Evolutionary conservation across 1,139 yeast genomes (phyloP).

Genomic region (Debaryomyces psychrophilus): DNA sequence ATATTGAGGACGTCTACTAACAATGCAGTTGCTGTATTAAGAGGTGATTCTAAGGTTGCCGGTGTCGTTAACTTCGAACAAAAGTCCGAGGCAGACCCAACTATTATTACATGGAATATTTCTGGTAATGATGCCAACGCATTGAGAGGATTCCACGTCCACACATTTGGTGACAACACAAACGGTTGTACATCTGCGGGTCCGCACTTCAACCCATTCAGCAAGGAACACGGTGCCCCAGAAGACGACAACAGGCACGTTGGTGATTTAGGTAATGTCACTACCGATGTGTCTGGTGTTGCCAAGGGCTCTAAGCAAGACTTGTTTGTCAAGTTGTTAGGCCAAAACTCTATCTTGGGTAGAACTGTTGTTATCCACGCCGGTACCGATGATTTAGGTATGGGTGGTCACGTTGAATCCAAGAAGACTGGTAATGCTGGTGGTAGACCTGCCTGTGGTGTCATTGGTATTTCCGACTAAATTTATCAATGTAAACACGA

Average conservation of each 20-base stretch:
- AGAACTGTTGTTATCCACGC: constrained; percentile 96
- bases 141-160: constrained; percentile 95
- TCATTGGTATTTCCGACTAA: constrained; percentile 74
- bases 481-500: constrained; percentile 1
- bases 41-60: constrained; percentile 89
- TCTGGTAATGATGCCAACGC: constrained; percentile 86
- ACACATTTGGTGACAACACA: constrained; percentile 97
- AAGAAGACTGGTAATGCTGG: constrained; percentile 98
- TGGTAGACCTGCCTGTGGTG: constrained; percentile 99
- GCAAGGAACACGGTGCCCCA: constrained; percentile 93
- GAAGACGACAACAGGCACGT: constrained; percentile 88
- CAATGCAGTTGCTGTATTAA: constrained; percentile 83
- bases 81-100: constrained; percentile 73
- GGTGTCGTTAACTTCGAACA: constrained; percentile 91
- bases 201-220: constrained; percentile 96
- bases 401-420: constrained; percentile 93
- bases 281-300: constrained; percentile 82
- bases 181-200: constrained; percentile 99
- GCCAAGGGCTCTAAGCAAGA: constrained; percentile 91
- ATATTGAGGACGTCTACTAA: constrained; percentile 4
- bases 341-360: constrained; percentile 85
- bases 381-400: constrained; percentile 94
- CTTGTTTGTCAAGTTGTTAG: constrained; percentile 73
- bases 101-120: constrained; percentile 85
- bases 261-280: constrained; percentile 95